These are phyloP conservation scores for Endocarpon pusillum DNA, from an alignment of 495 filamentous ascomycete genomes.

Conservation along the genomic window DNA sequence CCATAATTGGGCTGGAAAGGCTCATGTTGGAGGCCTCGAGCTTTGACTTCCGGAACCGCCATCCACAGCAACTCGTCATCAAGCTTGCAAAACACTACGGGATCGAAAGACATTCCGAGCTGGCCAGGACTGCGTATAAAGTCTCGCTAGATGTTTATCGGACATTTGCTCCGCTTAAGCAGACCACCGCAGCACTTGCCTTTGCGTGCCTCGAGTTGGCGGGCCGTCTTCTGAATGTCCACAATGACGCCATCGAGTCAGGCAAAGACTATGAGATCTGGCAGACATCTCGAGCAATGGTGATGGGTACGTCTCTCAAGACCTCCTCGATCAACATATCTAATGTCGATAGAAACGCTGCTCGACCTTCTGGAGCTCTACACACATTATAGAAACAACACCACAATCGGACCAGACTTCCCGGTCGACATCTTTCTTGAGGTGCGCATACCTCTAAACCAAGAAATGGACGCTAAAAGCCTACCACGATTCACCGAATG, in stretches of 20 bases:
- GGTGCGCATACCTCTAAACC: constrained; percentile 73
- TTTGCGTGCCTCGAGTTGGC: constrained; percentile 70
- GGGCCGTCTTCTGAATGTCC: constrained; percentile 39
- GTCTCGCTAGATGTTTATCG: constrained; percentile 80
- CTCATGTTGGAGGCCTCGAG: constrained; percentile 85
- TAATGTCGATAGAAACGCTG: constrained; percentile 43
- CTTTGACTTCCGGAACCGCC: constrained; percentile 86
- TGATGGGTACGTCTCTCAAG: constrained; percentile 39
- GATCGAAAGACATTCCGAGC: constrained; percentile 31
- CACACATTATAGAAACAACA: constrained; percentile 55
- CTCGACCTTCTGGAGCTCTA: constrained; percentile 81
- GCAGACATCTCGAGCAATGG: constrained; percentile 44
- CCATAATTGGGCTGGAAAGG: constrained; percentile 74
- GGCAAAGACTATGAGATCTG: constrained; percentile 33
- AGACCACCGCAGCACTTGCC: constrained; percentile 61
- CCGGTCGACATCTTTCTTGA: constrained; percentile 60
- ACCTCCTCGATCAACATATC: no score
- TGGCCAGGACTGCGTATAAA: constrained; percentile 51
- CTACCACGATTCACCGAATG: constrained; percentile 36
- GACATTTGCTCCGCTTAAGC: constrained; percentile 82
- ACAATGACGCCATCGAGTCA: constrained; percentile 27
- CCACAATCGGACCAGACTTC: constrained; percentile 52
- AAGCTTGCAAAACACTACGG: constrained; percentile 48
- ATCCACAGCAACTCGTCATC: constrained; percentile 65
- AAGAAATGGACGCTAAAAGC: constrained; percentile 39